A percentile compares a stretch with the other conserved stretches of the same genome.
Evolutionary conservation across 1,284 basidiomycete species (phyloP).

Genomic region (Termitomyces sp.): DNA sequence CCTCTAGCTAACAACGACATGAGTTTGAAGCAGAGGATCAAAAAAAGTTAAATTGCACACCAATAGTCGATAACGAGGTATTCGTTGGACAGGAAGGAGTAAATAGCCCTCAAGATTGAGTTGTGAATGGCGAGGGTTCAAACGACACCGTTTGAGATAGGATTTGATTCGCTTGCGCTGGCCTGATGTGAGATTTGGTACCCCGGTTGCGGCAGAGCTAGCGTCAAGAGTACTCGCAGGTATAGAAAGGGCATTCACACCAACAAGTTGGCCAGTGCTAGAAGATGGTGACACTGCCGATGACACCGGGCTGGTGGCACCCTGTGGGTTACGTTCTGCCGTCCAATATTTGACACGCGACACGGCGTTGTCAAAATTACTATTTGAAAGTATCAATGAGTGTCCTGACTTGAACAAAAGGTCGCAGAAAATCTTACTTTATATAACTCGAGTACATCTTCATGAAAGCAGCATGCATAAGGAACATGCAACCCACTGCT

Average conservation of each 20-base stretch:
- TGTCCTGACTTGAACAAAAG: conserved; percentile 5
- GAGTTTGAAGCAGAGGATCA: conserved; percentile 11
- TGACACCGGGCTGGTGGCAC: conserved; percentile 31
- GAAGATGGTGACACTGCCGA: conserved; percentile 53
- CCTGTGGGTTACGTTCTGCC: conserved; percentile 43
- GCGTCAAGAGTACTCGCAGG: conserved; percentile 40
- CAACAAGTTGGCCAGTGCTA: conserved; percentile 60
- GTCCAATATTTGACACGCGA: conserved; percentile 84
- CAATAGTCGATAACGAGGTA: conserved; percentile 92
- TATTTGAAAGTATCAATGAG: conserved; percentile 24
- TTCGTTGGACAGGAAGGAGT: conserved; percentile 91
- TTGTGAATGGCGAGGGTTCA: conserved; percentile 91
- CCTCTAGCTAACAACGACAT: conserved; percentile 60
- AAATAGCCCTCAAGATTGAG: conserved; percentile 94
- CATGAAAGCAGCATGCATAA: conserved; percentile 93
- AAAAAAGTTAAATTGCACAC: conserved; percentile 32
- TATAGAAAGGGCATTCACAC: conserved; percentile 47
- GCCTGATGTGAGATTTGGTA: conserved; percentile 54
- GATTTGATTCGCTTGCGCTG: conserved; percentile 84
- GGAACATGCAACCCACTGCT: conserved; percentile 84
- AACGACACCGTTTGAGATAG: conserved; percentile 81
- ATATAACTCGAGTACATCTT: conserved; percentile 96
- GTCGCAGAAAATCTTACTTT: conserved; percentile 61
- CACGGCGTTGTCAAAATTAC: conserved; percentile 90
- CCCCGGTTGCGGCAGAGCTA: conserved; percentile 30